These are phyloP conservation scores for Willaertia magna DNA, from an alignment of 208 protist genomes.

Conservation along the genomic window DNA sequence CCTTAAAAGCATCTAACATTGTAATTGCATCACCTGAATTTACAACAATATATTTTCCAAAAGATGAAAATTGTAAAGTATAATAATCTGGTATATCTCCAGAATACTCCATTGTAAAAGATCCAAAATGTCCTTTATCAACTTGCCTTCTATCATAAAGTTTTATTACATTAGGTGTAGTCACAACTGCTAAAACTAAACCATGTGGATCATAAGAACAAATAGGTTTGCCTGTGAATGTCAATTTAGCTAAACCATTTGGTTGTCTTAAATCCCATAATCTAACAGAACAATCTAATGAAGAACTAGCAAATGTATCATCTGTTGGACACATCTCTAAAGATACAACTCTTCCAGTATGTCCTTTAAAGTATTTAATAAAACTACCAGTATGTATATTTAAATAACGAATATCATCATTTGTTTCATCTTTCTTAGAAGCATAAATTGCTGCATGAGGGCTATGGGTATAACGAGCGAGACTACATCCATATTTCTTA, in stretches of 20 bases:
- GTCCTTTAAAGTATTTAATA: constrained; percentile 3
- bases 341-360: not conserved
- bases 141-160: not conserved
- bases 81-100: not conserved
- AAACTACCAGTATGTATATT: not conserved
- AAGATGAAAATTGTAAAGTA: not conserved
- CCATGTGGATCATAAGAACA: not conserved
- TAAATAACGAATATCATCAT: not conserved
- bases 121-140: not conserved
- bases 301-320: not conserved
- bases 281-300: not conserved
- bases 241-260: too few species aligned
- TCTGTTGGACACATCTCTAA: not conserved
- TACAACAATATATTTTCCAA: not conserved
- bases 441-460: not conserved
- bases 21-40: not conserved
- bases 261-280: constrained; percentile 5
- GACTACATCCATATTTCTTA: constrained; percentile 3
- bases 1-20: not conserved
- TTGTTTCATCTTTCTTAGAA: not conserved
- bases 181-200: not conserved
- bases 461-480: not conserved
- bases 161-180: not conserved
- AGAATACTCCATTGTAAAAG: not conserved
- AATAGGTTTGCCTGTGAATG: not conserved